Evolutionary conservation across 1,284 basidiomycete species (phyloP), one percentile per base, ranked within the genome.

Genomic region (Cryptococcus jaspeensis): DNA sequence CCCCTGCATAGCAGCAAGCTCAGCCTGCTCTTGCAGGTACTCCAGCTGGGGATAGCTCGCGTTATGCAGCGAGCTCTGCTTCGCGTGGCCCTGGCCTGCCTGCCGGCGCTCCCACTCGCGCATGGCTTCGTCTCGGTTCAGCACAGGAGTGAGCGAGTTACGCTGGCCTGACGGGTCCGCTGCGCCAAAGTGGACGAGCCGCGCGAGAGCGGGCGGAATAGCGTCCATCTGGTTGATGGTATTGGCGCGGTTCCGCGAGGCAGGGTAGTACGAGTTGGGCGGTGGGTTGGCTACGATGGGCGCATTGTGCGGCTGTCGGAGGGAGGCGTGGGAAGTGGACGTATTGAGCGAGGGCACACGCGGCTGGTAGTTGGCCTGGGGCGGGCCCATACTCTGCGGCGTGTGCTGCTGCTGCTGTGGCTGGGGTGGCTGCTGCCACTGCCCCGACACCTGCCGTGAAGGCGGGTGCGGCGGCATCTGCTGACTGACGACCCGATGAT

Each of bases 11-110:
- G 85, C 84, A 4, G 85, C 88, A 59, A 91, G 80, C 76, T 94
- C 91, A 1, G 90, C 92, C 72, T 95, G 92, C 73, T 95, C 91
- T 67, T 94, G 90, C 56, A 96, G 76, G 73, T 84, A 89, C 73
- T 94, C 91, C 50, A 95, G 81, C 72, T 92, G 90, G 7, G 89
- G 89, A 68, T 93, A 92, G 23, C 87, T 85, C 66, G 87, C 84
- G 43, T 70, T 65, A 42, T 68, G 72, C 56, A 74, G 51, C 8
- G 62, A 67, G 7, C 63, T 61, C 38, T 67, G 65, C 53, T 73
- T 75, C 25, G 58, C 52, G 58, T 76, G 73, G 4, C 65, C 69
- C 41, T 20, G 18, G 39, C 61, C 63, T 13, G 64, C 62, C 44
- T 74, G 69, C 63, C 91, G 78, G 66, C 89, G 79, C 78, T 93